Conservation (phyloP, 1,284 basidiomycete genomes). For the Rhodotorula sp. region DNA sequence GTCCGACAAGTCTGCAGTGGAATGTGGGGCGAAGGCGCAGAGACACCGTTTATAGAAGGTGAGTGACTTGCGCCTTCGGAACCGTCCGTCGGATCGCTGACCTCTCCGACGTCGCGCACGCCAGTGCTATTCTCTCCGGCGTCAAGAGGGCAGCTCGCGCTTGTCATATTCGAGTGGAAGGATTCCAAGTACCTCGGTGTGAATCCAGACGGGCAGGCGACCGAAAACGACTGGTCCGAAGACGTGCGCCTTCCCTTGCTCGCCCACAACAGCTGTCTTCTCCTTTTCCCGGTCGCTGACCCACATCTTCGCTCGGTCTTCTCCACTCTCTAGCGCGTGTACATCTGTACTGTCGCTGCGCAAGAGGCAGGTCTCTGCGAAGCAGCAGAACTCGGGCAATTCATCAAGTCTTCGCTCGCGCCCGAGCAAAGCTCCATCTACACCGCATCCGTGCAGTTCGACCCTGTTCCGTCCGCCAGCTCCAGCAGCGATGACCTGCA, state of each 20-base stretch:
- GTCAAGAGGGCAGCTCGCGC: constrained; percentile 83
- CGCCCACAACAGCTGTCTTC: too few species aligned
- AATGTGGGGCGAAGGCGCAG: constrained; percentile 71
- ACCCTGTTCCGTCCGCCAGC: constrained; percentile 38
- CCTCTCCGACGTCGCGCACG: constrained; percentile 3
- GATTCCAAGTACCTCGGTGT: constrained; percentile 81
- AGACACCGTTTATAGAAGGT: constrained; percentile 82
- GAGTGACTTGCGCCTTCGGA: constrained; percentile 42
- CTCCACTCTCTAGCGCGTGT: constrained; percentile 65
- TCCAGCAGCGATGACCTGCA: constrained; percentile 35
- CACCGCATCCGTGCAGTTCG: constrained; percentile 52
- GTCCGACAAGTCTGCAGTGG: constrained; percentile 83
- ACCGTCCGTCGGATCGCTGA: constrained; percentile 7
- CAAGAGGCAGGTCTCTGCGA: constrained; percentile 68
- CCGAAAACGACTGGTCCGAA: constrained; percentile 46
- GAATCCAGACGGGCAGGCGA: constrained; percentile 38
- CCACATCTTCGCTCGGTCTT: neutral
- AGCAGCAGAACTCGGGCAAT: constrained; percentile 68
- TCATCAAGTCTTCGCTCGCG: constrained; percentile 71
- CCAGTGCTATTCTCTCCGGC: constrained; percentile 73
- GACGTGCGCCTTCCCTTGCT: constrained; percentile 41
- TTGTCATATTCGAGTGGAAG: constrained; percentile 92
- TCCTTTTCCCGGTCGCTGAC: neutral
- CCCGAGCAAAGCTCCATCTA: constrained; percentile 58
- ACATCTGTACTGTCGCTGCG: constrained; percentile 79